phyloP scores from a whole-genome alignment of 148 eudicot species.

The Spergularia bocconei region DNA sequence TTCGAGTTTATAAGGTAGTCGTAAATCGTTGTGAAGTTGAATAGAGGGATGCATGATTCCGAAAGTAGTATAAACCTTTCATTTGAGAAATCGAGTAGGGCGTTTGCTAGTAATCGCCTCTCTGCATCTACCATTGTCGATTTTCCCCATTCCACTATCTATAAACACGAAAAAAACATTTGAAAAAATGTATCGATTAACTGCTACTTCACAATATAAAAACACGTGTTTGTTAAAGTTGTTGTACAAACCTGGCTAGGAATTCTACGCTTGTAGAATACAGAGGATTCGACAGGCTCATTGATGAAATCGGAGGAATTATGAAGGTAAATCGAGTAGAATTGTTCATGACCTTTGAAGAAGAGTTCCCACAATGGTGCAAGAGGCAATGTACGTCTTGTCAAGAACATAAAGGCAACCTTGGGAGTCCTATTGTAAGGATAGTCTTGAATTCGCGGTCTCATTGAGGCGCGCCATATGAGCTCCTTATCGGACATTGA shows the following conservation, averaged over 20 bases:
- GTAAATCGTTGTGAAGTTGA: constrained; percentile 53
- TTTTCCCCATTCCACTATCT: constrained; percentile 50
- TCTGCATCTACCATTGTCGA: constrained; percentile 56
- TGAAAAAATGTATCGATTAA: no score
- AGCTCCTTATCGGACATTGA: constrained; percentile 55
- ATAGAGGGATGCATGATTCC: constrained; percentile 61
- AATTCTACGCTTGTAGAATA: constrained; percentile 52
- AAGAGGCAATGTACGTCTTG: constrained; percentile 41
- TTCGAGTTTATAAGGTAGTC: constrained; percentile 45
- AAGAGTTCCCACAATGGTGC: constrained; percentile 75
- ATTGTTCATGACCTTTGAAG: constrained; percentile 57
- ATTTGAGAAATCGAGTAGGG: constrained; percentile 49
- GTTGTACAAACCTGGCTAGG: constrained; percentile 58
- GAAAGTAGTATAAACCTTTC: constrained; percentile 53
- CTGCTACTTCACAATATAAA: no score
- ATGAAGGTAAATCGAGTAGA: constrained; percentile 67
- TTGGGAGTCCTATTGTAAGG: constrained; percentile 48
- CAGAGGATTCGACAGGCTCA: constrained; percentile 37
- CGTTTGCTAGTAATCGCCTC: constrained; percentile 48
- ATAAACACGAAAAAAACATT: neutral
- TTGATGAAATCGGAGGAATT: constrained; percentile 32
- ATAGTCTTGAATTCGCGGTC: constrained; percentile 36
- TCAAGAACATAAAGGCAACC: constrained; percentile 80
- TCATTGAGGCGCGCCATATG: constrained; percentile 67
- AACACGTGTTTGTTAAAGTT: neutral